Conservation (phyloP, 78 protist species). For the Paulinella micropora region DNA sequence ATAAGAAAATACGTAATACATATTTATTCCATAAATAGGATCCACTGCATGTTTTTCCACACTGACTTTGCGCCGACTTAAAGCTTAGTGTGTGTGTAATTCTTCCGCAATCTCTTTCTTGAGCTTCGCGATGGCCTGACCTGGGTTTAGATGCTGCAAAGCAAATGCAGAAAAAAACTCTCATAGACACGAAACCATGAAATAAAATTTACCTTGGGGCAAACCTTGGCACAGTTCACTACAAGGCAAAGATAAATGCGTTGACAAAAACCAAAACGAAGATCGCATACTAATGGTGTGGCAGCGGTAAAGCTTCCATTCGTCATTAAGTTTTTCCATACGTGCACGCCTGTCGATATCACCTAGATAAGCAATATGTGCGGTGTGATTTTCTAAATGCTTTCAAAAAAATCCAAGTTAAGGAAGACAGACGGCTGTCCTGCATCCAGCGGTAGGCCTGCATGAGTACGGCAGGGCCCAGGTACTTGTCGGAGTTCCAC, state of each 20-base stretch:
- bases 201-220: too few species aligned
- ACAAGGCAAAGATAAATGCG: background rate
- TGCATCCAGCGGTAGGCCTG: constrained; percentile 48
- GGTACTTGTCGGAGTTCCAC: constrained; percentile 42
- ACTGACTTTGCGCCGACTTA: too few species aligned
- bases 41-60: too few species aligned
- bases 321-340: constrained; percentile 16
- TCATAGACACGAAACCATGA: too few species aligned
- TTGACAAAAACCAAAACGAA: background rate
- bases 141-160: constrained; percentile 32
- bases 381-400: background rate
- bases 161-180: background rate
- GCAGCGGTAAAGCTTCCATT: constrained; percentile 30
- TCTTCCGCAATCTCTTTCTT: too few species aligned
- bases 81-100: too few species aligned
- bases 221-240: constrained; percentile 37
- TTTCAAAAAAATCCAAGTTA: background rate
- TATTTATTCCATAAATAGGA: too few species aligned
- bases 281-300: constrained; percentile 19
- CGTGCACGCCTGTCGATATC: background rate
- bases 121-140: constrained; percentile 19
- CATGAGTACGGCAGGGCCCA: constrained; percentile 44
- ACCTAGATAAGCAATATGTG: background rate
- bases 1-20: too few species aligned
- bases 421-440: constrained; percentile 20